phyloP scores from a whole-genome alignment of 2,329 filamentous ascomycete genomes.

The Botrytis pseudocinerea region DNA sequence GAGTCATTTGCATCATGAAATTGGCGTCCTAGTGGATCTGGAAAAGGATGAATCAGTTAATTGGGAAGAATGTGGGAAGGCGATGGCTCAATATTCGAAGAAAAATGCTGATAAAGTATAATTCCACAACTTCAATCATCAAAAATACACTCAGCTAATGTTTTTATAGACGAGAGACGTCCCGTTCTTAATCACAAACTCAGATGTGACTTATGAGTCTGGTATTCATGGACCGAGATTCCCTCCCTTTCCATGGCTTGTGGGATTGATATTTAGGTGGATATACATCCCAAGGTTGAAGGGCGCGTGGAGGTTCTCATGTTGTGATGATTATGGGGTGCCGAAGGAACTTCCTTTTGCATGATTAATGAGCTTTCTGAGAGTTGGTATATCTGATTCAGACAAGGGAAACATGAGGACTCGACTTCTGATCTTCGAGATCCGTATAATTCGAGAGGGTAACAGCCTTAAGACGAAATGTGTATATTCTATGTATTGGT shows the following conservation, averaged over 20 bases:
- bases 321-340: conserved; percentile 40
- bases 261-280: conserved; percentile 40
- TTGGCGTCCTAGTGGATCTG: conserved; percentile 43
- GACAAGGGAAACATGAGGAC: background rate
- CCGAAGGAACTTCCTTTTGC: conserved; percentile 44
- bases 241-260: conserved; percentile 40
- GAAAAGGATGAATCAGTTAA: conserved; percentile 40
- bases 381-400: background rate
- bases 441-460: background rate
- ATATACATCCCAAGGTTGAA: conserved; percentile 42
- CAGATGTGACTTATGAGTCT: conserved; percentile 36
- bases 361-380: conserved; percentile 25
- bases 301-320: conserved; percentile 43
- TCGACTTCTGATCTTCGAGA: background rate
- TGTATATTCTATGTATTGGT: background rate
- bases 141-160: background rate
- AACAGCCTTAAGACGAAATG: background rate
- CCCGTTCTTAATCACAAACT: conserved; percentile 30
- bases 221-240: conserved; percentile 37
- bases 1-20: conserved; percentile 45
- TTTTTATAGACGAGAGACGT: conserved; percentile 24
- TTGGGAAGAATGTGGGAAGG: conserved; percentile 37
- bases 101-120: conserved; percentile 27
- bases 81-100: conserved; percentile 31
- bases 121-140: background rate